These are phyloP conservation scores for Amylocarpus encephaloides DNA, from an alignment of 2,329 filamentous ascomycete genomes.

Conservation along the genomic window DNA sequence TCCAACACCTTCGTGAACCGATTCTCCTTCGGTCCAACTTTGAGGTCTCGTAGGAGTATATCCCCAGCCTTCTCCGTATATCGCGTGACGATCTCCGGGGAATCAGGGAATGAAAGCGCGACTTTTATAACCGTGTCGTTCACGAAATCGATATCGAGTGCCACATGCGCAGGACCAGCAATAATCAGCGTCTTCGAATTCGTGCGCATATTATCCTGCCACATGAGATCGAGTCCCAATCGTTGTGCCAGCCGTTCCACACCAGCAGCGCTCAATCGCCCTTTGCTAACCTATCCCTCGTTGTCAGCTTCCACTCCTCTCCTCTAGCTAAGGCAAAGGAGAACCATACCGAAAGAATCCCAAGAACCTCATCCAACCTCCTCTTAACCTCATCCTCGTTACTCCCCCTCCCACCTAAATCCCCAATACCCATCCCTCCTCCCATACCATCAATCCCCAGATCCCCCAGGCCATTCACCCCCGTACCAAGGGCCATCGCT, in stretches of 20 bases:
- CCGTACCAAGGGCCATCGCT: constrained; percentile 53
- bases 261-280: constrained; percentile 66
- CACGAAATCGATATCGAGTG: constrained; percentile 54
- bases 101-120: constrained; percentile 56
- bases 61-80: constrained; percentile 56
- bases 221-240: constrained; percentile 59
- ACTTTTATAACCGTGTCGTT: constrained; percentile 58
- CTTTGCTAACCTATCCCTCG: constrained; percentile 39
- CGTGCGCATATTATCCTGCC: constrained; percentile 46
- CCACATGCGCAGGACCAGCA: constrained; percentile 50
- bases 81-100: constrained; percentile 50
- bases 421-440: constrained; percentile 28
- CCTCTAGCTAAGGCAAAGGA: not conserved
- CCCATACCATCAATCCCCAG: constrained; percentile 40
- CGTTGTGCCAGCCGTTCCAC: constrained; percentile 64
- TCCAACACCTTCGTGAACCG: constrained; percentile 66
- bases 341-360: constrained; percentile 27
- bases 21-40: constrained; percentile 50
- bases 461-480: constrained; percentile 42
- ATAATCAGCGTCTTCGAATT: constrained; percentile 52
- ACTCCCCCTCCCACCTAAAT: constrained; percentile 22
- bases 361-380: constrained; percentile 33
- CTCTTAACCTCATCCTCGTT: constrained; percentile 42
- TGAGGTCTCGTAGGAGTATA: constrained; percentile 61
- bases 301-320: constrained; percentile 19